Base-by-base conservation (phyloP, 2,329 filamentous ascomycete genomes). In the Bipolaris bicolor region DNA sequence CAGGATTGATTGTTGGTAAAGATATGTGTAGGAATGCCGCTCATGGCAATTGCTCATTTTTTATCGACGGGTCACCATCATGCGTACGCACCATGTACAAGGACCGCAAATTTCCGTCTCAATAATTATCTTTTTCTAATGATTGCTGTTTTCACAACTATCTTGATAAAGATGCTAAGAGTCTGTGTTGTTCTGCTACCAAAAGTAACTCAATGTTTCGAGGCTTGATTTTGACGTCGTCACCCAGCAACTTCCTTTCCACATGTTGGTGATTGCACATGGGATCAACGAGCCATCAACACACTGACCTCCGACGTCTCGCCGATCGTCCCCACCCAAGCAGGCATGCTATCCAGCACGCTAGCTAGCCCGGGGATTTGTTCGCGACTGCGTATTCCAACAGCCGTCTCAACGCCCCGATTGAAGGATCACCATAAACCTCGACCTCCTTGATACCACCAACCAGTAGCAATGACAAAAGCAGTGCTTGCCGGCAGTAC, bases 401-500 rank as follows among this genome's bases (percentile, higher is more conserved):
- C 36, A 5, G n/a, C 26, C 6, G 11, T 31, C 36, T 22, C 36
- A 16, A 33, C 24, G 10, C n/a, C 1, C 13, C 3, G 40, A 15
- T 33, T 16, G 22, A 31, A 10, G 33, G 13, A 9, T 1, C 16
- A 2, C 26, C 29, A 33, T 3, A 31, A 9, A 11, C 31, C 3
- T 16, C 5, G 29, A 36, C 13, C 11, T 36, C 16, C 10, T 15
- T 15, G 2, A 10, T 24, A 13, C 13, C 13, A 3, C 13, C n/a
- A 26, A 5, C 18, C 5, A 10, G 26, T 20, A 43, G 13, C 10
- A 18, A 83, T 84, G 82, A 66, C 82, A 2, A 77, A 81, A 43
- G 80, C 82, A 64, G 80, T 81, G 59, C 73, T 90, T 58, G 83
- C 86, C 65, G 89, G 89, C 62, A 84, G 83, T 66, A 91, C 88